Evolutionary conservation across 176 grass and related monocot genomes (phyloP).

Genomic region (Avena eriantha): DNA sequence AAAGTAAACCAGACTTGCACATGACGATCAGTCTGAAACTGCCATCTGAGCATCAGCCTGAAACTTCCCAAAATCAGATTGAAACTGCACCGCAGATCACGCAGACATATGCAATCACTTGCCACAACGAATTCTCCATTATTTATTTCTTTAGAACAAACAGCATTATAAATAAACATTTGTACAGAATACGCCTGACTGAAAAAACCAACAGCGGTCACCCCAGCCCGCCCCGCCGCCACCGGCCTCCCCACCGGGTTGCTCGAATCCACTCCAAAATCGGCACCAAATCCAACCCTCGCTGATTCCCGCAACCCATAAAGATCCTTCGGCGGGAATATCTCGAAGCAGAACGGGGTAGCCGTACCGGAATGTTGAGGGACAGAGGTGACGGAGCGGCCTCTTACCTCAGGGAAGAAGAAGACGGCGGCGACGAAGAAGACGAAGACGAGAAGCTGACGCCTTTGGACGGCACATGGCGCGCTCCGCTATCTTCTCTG

Average conservation of each 20-base stretch:
- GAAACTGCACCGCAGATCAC: not conserved
- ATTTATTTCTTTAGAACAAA: not conserved
- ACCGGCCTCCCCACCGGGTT: not conserved
- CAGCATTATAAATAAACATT: not conserved
- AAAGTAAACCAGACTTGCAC: not conserved
- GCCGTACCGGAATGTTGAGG: not conserved
- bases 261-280: not conserved
- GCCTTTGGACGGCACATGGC: not conserved
- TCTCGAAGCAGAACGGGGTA: not conserved
- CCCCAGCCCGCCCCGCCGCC: not conserved
- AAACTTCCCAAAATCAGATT: not conserved
- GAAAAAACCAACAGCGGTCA: not conserved
- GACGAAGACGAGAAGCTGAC: not conserved
- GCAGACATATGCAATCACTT: not conserved
- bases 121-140: not conserved
- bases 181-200: not conserved
- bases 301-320: not conserved
- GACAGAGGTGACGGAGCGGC: not conserved
- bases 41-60: not conserved
- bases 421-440: not conserved
- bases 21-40: not conserved
- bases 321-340: not conserved
- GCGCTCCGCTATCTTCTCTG: not conserved
- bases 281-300: slow-evolving; percentile 4
- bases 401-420: slow-evolving; percentile 35